Evolutionary conservation across 2,329 filamentous ascomycete genomes (phyloP), one percentile per base, ranked within the genome.

Genomic region (Calycina marina): DNA sequence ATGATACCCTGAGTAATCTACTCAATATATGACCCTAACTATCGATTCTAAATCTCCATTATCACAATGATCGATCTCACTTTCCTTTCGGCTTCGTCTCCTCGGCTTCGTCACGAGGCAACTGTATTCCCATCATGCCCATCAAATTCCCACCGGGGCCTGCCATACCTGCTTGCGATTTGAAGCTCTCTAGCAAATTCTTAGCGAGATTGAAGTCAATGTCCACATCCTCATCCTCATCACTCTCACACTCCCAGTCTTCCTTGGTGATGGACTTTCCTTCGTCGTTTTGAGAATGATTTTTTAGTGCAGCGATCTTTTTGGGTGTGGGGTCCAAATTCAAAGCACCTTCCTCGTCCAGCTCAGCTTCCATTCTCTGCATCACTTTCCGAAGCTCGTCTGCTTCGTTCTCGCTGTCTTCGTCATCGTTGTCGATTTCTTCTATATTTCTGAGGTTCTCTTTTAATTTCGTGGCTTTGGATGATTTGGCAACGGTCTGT

Each of bases 121-220:
- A 61, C 25, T 71, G 67, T 42, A 94, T 62, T 1, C 85, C 85
- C 77, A 96, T 79, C 58, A 92, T 69, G 5, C 76, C 77, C 48
- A 98, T 66, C 38, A 98, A 61, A 51, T 94, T 96, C 1, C 86
- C 76, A 2, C 81, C 80, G 1, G 90, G 90, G 0, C 90, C 90
- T 18, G 83, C 66, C 62, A 79, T 71, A 9, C 90, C 90, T 12
- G 65, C 83, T 54, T 96, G 88, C 11, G 81, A 77, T 51, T 93
- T 92, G 57, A 98, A 86, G 46, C 83, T 88, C 54, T 94, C 84
- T 1, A 98, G 62, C 34, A 98, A 62, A 48, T 96, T 96, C 54
- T 80, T 84, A 12, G 82, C 85, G 14, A 98, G 63, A 40, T 90
- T 88, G 44, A 85, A 80, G 51, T 96, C 82, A 16, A 90, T 72